These are phyloP conservation scores for Zalaria obscura DNA, from an alignment of 2,329 filamentous ascomycete genomes.

Conservation along the genomic window DNA sequence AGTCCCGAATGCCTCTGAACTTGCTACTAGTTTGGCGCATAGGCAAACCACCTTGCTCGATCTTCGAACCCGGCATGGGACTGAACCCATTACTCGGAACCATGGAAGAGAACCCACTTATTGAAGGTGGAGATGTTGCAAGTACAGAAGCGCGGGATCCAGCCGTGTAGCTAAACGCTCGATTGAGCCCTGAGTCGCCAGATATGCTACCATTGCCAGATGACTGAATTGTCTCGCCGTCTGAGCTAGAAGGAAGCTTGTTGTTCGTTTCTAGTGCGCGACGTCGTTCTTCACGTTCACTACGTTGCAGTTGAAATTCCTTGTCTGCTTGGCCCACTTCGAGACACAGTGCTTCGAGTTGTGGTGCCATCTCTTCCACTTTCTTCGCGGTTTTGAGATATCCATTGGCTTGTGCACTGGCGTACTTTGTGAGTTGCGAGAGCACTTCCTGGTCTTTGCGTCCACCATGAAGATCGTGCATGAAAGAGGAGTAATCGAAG, in stretches of 20 bases:
- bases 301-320: constrained; percentile 86
- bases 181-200: not conserved
- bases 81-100: not conserved
- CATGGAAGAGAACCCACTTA: not conserved
- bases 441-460: constrained; percentile 95
- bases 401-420: constrained; percentile 72
- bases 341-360: constrained; percentile 72
- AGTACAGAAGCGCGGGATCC: constrained; percentile 2
- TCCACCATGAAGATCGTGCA: constrained; percentile 98
- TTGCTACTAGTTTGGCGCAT: constrained; percentile 32
- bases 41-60: constrained; percentile 6
- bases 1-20: constrained; percentile 84
- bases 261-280: constrained; percentile 80
- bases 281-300: constrained; percentile 92
- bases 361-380: constrained; percentile 73
- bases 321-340: constrained; percentile 93
- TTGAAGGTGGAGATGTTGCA: not conserved
- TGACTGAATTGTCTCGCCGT: not conserved
- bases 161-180: not conserved
- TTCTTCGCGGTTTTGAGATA: constrained; percentile 76
- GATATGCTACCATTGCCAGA: not conserved
- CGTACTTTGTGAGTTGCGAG: constrained; percentile 87
- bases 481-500: constrained; percentile 97
- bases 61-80: constrained; percentile 2
- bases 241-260: not conserved